A percentile compares a stretch with the other conserved stretches of the same genome.
Evolutionary conservation across 2,329 filamentous ascomycete species (phyloP).

Genomic region (Penicillium vulpinum): DNA sequence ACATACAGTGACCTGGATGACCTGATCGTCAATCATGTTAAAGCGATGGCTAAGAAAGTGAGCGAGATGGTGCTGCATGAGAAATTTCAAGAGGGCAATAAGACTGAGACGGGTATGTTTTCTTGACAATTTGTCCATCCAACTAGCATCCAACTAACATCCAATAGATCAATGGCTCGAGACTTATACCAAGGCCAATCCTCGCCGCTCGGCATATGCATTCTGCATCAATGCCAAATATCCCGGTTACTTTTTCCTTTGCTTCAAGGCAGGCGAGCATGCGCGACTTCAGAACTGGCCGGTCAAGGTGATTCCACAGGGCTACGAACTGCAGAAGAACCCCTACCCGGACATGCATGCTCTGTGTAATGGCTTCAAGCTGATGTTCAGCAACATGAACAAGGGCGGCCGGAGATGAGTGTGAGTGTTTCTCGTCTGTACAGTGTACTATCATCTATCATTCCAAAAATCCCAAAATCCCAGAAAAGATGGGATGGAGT

Average conservation of each 20-base stretch:
- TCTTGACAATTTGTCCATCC: neutral
- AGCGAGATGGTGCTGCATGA: conserved; percentile 94
- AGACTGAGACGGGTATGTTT: conserved; percentile 77
- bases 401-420: conserved; percentile 38
- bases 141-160: neutral
- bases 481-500: conserved; percentile 16
- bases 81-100: conserved; percentile 83
- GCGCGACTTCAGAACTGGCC: conserved; percentile 75
- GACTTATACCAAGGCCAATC: conserved; percentile 95
- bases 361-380: conserved; percentile 95
- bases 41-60: conserved; percentile 96
- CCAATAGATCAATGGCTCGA: conserved; percentile 84
- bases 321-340: conserved; percentile 84
- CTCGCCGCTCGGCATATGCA: conserved; percentile 86
- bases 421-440: conserved; percentile 23
- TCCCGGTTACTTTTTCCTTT: conserved; percentile 91
- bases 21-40: conserved; percentile 93
- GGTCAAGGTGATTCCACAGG: conserved; percentile 88
- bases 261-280: conserved; percentile 85
- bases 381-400: conserved; percentile 69
- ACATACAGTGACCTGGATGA: conserved; percentile 96
- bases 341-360: conserved; percentile 93
- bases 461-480: conserved; percentile 1
- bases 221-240: conserved; percentile 94
- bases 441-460: conserved; percentile 29